Evolutionary conservation across 345 rosid genomes (phyloP).

Genomic region (Cardamine chenopodiifolia): DNA sequence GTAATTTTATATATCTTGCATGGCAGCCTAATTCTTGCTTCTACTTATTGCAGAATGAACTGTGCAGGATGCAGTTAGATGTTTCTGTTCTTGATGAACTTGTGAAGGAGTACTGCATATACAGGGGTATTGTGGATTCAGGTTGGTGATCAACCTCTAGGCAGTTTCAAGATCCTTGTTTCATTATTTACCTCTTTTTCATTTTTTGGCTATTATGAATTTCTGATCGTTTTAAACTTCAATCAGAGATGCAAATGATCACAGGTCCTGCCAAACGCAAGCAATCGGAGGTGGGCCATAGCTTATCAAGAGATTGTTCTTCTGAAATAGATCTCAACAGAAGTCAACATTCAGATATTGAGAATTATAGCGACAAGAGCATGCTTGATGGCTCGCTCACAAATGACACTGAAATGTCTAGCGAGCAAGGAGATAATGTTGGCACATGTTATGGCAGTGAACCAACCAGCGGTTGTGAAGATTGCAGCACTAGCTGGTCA

Average conservation of each 20-base stretch:
- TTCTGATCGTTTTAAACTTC: constrained; percentile 21
- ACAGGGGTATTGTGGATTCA: constrained; percentile 83
- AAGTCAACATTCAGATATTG: constrained; percentile 63
- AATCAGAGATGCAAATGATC: constrained; percentile 49
- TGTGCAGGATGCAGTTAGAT: constrained; percentile 84
- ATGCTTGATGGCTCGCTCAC: constrained; percentile 49
- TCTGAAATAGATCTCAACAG: constrained; percentile 54
- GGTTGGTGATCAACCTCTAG: constrained; percentile 27
- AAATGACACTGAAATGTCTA: constrained; percentile 51
- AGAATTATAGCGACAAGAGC: constrained; percentile 47
- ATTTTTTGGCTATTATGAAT: constrained; percentile 18
- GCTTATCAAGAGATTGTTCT: constrained; percentile 55
- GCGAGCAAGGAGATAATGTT: constrained; percentile 52
- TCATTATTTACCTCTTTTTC: constrained; percentile 5
- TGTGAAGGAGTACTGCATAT: constrained; percentile 86
- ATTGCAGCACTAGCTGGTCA: constrained; percentile 85
- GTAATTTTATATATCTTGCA: background rate
- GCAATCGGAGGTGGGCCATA: constrained; percentile 49
- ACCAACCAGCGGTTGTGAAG: constrained; percentile 53
- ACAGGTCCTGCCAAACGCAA: constrained; percentile 46
- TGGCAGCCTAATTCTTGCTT: constrained; percentile 29
- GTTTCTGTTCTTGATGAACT: constrained; percentile 79
- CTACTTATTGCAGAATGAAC: constrained; percentile 74
- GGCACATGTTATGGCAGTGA: constrained; percentile 65
- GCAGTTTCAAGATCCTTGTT: constrained; percentile 7